Evolutionary conservation across 495 filamentous ascomycete species (phyloP).

Genomic region (Tetracladium setigerum): DNA sequence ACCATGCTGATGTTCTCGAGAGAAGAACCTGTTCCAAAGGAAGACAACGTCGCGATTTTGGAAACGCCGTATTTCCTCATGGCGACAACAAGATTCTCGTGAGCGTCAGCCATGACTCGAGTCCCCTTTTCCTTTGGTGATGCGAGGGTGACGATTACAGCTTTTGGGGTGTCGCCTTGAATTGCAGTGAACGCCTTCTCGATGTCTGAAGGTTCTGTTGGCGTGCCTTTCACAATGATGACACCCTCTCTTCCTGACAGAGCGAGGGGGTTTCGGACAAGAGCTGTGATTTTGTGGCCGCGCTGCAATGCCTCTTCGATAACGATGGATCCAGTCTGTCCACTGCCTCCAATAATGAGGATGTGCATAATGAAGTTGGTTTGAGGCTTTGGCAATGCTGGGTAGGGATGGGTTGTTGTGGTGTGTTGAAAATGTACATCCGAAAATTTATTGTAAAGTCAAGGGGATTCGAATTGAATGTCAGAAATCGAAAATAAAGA

Average conservation of each 20-base stretch:
- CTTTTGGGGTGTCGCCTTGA: conserved; percentile 21
- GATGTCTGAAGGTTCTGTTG: conserved; percentile 28
- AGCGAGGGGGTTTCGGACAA: conserved; percentile 30
- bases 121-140: conserved; percentile 14
- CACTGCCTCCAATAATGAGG: conserved; percentile 35
- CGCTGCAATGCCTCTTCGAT: conserved; percentile 32
- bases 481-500: too few relatives aligned
- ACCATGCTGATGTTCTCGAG: conserved; percentile 24
- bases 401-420: not conserved
- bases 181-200: conserved; percentile 25
- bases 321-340: conserved; percentile 34
- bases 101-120: conserved; percentile 20
- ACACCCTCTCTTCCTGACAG: conserved; percentile 22
- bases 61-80: conserved; percentile 29
- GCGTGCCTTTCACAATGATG: conserved; percentile 31
- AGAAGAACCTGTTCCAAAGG: conserved; percentile 31
- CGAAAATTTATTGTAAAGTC: conserved; percentile 2
- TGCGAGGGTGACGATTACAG: conserved; percentile 30
- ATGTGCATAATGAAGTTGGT: conserved; percentile 29
- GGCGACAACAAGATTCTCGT: conserved; percentile 25
- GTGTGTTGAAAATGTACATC: not conserved
- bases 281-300: conserved; percentile 32
- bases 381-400: conserved; percentile 8
- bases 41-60: conserved; percentile 31
- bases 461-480: too few relatives aligned